Evolutionary conservation across 371 early-diverging fungal genomes (phyloP).

Genomic region (Syncephalastrum sp.): DNA sequence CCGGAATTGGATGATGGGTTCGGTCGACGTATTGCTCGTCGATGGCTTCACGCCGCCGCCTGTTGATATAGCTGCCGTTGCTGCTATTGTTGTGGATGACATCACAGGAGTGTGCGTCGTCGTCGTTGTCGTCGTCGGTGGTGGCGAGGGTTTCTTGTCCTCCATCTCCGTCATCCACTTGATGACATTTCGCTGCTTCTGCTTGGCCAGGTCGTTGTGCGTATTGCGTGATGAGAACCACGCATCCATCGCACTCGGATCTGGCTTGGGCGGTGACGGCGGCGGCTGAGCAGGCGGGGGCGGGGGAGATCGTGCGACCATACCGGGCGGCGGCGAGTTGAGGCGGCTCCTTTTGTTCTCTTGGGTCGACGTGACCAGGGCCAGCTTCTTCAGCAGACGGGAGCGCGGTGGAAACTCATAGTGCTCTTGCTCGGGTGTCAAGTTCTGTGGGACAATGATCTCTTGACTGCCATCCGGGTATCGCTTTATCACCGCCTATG

Average conservation of each 20-base stretch:
- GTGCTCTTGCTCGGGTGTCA: conserved; percentile 47
- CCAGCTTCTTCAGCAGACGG: conserved; percentile 37
- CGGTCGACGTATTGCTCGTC: not conserved
- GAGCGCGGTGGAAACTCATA: conserved; percentile 51
- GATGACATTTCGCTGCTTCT: conserved; percentile 25
- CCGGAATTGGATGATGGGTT: conserved; percentile 30
- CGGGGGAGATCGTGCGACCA: not conserved
- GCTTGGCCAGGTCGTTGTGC: not conserved
- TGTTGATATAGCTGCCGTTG: too few species aligned
- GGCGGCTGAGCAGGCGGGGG: conserved; percentile 4
- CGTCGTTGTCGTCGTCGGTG: conserved; percentile 5
- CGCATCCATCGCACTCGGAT: conserved; percentile 32
- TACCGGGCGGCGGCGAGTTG: conserved; percentile 9
- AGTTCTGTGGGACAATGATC: conserved; percentile 44
- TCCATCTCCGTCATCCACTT: conserved; percentile 46
- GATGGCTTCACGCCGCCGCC: not conserved
- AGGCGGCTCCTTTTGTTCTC: conserved; percentile 19
- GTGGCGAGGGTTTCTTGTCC: conserved; percentile 2
- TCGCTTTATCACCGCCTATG: conserved; percentile 35
- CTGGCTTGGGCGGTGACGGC: conserved; percentile 22
- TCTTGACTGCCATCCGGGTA: conserved; percentile 45
- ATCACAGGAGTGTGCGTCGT: conserved; percentile 4
- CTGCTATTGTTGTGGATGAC: not conserved
- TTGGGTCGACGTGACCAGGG: conserved; percentile 20
- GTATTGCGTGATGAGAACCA: conserved; percentile 33